These are phyloP conservation scores for Coemansia sp. DNA, from an alignment of 192 early-diverging fungal genomes.

Conservation along the genomic window DNA sequence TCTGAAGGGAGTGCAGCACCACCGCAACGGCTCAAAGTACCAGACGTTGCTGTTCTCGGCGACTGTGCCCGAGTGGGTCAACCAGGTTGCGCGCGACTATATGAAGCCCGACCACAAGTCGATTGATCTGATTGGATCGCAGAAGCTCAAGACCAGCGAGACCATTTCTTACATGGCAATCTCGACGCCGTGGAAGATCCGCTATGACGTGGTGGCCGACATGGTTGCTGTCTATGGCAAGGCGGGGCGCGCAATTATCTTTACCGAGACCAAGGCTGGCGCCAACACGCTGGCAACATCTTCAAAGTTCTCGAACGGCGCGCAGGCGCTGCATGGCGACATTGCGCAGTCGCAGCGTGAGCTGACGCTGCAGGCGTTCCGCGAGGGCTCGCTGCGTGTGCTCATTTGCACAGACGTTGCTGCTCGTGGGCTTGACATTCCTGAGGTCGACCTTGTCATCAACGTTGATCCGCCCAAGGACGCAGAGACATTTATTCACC, in stretches of 20 bases:
- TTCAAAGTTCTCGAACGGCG: conserved; percentile 75
- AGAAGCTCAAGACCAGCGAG: conserved; percentile 86
- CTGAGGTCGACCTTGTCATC: conserved; percentile 95
- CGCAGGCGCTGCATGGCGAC: conserved; percentile 88
- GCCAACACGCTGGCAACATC: conserved; percentile 84
- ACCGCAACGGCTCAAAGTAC: conserved; percentile 66
- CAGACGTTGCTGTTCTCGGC: conserved; percentile 96
- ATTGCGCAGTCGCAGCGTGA: conserved; percentile 80
- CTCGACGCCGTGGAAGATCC: conserved; percentile 83
- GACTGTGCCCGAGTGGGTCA: conserved; percentile 80
- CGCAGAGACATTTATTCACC: conserved; percentile 92
- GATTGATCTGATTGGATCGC: conserved; percentile 84
- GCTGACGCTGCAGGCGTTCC: conserved; percentile 91
- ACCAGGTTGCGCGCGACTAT: conserved; percentile 66
- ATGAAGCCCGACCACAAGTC: conserved; percentile 66
- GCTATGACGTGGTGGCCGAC: conserved; percentile 90
- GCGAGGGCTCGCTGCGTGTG: conserved; percentile 89
- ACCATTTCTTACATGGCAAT: conserved; percentile 84
- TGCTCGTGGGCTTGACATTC: conserved; percentile 95
- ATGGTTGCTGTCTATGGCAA: conserved; percentile 89
- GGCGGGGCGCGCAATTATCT: conserved; percentile 84
- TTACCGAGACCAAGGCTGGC: conserved; percentile 91
- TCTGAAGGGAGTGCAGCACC: conserved; percentile 80
- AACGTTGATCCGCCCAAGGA: conserved; percentile 94
- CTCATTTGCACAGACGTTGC: conserved; percentile 94